Conservation (phyloP, 1,139 yeast genomes). For the Kodamaea sp. region DNA sequence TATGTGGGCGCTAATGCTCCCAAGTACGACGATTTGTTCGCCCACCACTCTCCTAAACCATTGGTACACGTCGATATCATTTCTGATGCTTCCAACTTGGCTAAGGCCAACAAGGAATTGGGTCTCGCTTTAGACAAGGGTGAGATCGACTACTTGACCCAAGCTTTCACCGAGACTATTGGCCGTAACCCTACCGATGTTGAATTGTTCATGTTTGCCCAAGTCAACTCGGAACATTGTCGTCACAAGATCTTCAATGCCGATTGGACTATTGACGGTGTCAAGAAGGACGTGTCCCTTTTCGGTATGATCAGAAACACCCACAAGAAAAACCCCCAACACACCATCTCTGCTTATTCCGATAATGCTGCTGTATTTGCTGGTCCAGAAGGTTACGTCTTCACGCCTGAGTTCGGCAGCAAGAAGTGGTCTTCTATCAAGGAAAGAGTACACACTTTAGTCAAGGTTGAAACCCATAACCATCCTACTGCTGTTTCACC, state of each 20-base stretch:
- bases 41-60: slow-evolving; percentile 82
- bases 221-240: slow-evolving; percentile 98
- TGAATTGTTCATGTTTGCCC: slow-evolving; percentile 98
- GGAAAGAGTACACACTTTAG: slow-evolving; percentile 84
- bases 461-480: slow-evolving; percentile 97
- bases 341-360: slow-evolving; percentile 90
- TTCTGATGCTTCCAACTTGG: slow-evolving; percentile 60
- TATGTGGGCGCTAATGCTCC: slow-evolving; percentile 60
- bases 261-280: slow-evolving; percentile 94
- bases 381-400: slow-evolving; percentile 75
- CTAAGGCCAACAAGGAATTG: slow-evolving; percentile 74
- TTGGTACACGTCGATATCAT: slow-evolving; percentile 71
- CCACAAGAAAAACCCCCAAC: slow-evolving; percentile 75
- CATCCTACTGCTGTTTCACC: slow-evolving; percentile 99
- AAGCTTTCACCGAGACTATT: slow-evolving; percentile 72
- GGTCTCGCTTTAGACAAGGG: slow-evolving; percentile 93
- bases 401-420: slow-evolving; percentile 72
- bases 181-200: slow-evolving; percentile 97
- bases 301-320: slow-evolving; percentile 97
- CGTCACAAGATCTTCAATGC: slow-evolving; percentile 99
- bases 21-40: slow-evolving; percentile 67
- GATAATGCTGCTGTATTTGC: slow-evolving; percentile 98
- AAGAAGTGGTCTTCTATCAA: slow-evolving; percentile 72
- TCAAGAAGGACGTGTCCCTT: slow-evolving; percentile 68
- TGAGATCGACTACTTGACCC: slow-evolving; percentile 83